A percentile compares a stretch with the other conserved stretches of the same genome.
These are phyloP conservation scores for Macrotyloma uniflorum DNA, from an alignment of 306 rosid genomes.

Conservation along the genomic window DNA sequence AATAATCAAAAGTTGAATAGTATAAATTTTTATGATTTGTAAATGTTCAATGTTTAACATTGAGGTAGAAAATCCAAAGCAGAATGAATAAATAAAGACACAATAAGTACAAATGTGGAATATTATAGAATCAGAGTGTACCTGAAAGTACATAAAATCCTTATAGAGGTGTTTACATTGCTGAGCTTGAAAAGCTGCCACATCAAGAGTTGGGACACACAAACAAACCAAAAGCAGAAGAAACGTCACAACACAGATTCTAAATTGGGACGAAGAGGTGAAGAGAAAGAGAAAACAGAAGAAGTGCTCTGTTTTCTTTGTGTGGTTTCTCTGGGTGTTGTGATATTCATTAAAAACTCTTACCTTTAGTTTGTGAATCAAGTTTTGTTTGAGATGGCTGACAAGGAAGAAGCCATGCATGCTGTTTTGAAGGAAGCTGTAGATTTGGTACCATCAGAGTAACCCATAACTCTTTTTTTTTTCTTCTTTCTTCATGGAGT, in stretches of 20 bases:
- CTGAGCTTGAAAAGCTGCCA: conserved; percentile 31
- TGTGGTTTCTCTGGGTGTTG: background rate
- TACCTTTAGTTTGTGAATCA: background rate
- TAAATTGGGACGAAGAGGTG: background rate
- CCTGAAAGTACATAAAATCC: conserved; percentile 44
- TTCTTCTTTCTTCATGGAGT: background rate
- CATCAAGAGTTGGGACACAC: conserved; percentile 22
- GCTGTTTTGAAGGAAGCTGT: conserved; percentile 79
- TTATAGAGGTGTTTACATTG: conserved; percentile 9
- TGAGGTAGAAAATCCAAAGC: background rate
- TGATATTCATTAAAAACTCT: background rate
- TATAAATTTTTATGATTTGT: background rate
- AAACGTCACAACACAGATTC: background rate
- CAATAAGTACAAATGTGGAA: background rate
- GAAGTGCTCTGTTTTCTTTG: conserved; percentile 22
- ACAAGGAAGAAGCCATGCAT: conserved; percentile 58
- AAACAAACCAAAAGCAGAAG: background rate
- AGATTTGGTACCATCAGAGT: conserved; percentile 67
- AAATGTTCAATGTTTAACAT: background rate
- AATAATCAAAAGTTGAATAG: background rate
- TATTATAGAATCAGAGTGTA: conserved; percentile 31
- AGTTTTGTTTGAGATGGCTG: conserved; percentile 44
- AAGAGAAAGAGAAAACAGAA: background rate
- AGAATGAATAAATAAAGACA: background rate
- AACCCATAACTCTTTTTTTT: conserved; percentile 24